phyloP scores from a whole-genome alignment of 176 grass and related monocot genomes.

The Canna indica region DNA sequence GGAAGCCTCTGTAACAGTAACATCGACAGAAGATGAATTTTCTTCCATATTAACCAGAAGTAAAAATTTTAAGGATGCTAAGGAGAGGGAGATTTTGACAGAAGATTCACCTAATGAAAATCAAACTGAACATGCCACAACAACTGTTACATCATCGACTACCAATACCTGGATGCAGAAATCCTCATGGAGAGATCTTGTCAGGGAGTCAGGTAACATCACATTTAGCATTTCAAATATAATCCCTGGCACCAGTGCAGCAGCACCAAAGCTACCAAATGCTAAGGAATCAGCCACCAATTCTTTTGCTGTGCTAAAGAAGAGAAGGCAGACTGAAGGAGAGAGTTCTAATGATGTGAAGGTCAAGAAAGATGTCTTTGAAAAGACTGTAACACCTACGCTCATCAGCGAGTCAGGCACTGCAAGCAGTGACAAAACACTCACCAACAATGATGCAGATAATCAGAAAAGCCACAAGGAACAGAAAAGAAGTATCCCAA shows the following conservation, averaged over 20 bases:
- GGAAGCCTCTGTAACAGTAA: constrained; percentile 15
- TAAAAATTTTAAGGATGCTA: constrained; percentile 13
- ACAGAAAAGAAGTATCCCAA: constrained; percentile 40
- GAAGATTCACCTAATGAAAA: constrained; percentile 28
- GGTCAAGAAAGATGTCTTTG: neutral
- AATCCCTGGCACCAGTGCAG: constrained; percentile 28
- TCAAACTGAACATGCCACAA: constrained; percentile 14
- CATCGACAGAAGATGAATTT: constrained; percentile 23
- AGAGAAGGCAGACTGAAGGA: constrained; percentile 1
- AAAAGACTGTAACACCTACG: neutral
- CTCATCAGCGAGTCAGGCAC: neutral
- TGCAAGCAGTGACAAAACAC: neutral
- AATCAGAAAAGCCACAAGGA: constrained; percentile 16
- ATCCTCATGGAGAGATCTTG: constrained; percentile 75
- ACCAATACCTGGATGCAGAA: constrained; percentile 67
- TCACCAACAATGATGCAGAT: neutral
- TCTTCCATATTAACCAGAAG: constrained; percentile 30
- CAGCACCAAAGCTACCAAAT: constrained; percentile 20
- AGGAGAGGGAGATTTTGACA: constrained; percentile 7
- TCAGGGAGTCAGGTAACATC: constrained; percentile 31
- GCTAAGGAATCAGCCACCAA: constrained; percentile 5
- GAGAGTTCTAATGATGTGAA: constrained; percentile 10
- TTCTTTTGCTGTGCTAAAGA: constrained; percentile 1
- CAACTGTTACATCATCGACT: constrained; percentile 29
- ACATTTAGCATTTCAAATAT: constrained; percentile 60